Evolutionary conservation across 345 rosid genomes (phyloP), one percentile per base, ranked within the genome.

Genomic region (Syzygium oleosum): DNA sequence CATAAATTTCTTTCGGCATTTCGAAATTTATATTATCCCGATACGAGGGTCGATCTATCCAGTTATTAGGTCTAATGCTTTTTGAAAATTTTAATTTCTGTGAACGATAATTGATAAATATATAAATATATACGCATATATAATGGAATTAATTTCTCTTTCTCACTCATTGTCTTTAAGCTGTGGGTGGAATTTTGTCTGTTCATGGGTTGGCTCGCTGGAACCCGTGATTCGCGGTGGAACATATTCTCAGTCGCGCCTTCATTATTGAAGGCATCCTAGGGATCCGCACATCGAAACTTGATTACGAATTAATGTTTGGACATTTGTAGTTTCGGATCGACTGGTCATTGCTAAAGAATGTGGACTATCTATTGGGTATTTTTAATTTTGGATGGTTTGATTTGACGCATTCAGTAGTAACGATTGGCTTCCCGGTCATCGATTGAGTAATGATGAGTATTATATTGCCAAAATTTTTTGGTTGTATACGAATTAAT

Each of bases 391-490:
- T 65, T 7, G 5, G 3, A 65, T 65, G 16, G 79, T 2, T 65
- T 31, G 43, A 38, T 65, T 65, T 1, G 21, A 17, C 0, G 0
- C 12, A 0, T 65, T 31, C 17, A 2, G 12, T 31, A 0, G 15
- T 0, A 10, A 16, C 2, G 2, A 56, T 16, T 38, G 5, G 49
- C 8, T 19, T 73, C 15, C 2, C 1, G 0, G 10, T 73, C 13
- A 38, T 5, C 0, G 13, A 34, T 73, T 19, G 25, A 68, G 49
- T 68, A 38, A 2, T 1, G 21, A 73, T 1, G 1, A 19, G 49
- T 1, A 0, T 17, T 9, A 19, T 0, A 0, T 2, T 0, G 0
- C 2, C 12, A 17, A 68, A 34, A 34, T 5, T n/a, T 61, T 1
- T 13, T n/a, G 13, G 29, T 61, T 0, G 0, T n/a, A 1, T 13